phyloP scores from a whole-genome alignment of 164 flowering plant genomes.

The Dillenia suffruticosa region DNA sequence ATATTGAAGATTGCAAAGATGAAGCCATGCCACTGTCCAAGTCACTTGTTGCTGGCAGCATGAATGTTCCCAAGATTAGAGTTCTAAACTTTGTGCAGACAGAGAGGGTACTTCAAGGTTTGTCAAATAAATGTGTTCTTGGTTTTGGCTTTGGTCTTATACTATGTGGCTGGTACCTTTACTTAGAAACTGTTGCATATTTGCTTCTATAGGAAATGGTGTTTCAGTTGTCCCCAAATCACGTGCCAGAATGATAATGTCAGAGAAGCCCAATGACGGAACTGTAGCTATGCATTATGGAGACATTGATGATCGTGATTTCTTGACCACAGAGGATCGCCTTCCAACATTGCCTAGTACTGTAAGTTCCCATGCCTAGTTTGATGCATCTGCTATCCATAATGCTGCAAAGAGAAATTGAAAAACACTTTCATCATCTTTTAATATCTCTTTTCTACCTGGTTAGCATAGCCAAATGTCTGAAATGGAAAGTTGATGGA shows the following conservation, averaged over 20 bases:
- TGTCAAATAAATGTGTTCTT: background rate
- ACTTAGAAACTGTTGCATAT: background rate
- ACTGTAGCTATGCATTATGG: conserved; percentile 75
- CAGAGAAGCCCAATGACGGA: conserved; percentile 76
- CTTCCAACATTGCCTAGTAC: conserved; percentile 77
- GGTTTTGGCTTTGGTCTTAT: background rate
- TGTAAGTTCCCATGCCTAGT: conserved; percentile 36
- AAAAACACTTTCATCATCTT: too few species aligned
- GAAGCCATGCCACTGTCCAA: conserved; percentile 56
- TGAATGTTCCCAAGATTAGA: conserved; percentile 70
- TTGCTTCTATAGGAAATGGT: conserved; percentile 37
- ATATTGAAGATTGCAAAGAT: conserved; percentile 60
- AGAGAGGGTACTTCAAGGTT: conserved; percentile 74
- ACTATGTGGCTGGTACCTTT: too few species aligned
- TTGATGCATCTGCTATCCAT: too few species aligned
- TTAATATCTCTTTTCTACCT: too few species aligned
- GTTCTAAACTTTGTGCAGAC: conserved; percentile 42
- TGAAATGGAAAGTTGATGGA: too few species aligned
- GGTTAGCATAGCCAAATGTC: too few species aligned
- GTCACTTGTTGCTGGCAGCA: conserved; percentile 75
- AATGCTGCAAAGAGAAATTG: too few species aligned
- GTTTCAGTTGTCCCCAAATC: conserved; percentile 36
- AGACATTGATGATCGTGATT: conserved; percentile 54
- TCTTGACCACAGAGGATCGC: conserved; percentile 50
- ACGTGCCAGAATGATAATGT: conserved; percentile 56